Percentiles rank a stretch among this genome's conserved stretches.
phyloP scores from a whole-genome alignment of 1,284 basidiomycete species.

The Ustilago nuda region DNA sequence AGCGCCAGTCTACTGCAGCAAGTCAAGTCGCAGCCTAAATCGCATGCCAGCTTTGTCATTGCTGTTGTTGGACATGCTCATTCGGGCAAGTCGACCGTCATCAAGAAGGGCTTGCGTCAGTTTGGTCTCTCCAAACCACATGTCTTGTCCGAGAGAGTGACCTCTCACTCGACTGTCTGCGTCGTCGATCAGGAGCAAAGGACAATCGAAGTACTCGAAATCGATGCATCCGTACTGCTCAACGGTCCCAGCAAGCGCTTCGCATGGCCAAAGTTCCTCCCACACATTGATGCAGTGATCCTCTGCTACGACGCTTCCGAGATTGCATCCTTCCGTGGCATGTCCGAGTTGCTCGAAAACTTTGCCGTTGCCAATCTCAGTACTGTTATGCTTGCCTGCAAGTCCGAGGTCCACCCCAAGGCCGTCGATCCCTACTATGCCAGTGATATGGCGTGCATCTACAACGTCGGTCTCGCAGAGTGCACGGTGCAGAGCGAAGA shows the following conservation, averaged over 20 bases:
- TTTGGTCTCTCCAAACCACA: constrained; percentile 63
- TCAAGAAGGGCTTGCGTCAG: constrained; percentile 62
- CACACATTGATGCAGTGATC: constrained; percentile 62
- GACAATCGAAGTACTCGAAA: constrained; percentile 65
- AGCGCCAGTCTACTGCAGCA: constrained; percentile 61
- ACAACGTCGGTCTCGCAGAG: constrained; percentile 64
- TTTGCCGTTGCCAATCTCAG: constrained; percentile 56
- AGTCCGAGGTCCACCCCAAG: constrained; percentile 63
- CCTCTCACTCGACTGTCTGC: constrained; percentile 63
- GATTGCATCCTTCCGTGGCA: constrained; percentile 61
- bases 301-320: constrained; percentile 65
- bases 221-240: constrained; percentile 61
- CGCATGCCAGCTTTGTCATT: constrained; percentile 63
- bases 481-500: constrained; percentile 64
- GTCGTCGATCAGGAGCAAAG: constrained; percentile 63
- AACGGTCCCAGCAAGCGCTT: constrained; percentile 60
- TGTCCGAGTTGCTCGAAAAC: constrained; percentile 64
- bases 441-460: constrained; percentile 64
- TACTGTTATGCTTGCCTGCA: constrained; percentile 67
- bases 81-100: constrained; percentile 64
- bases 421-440: constrained; percentile 65
- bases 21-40: constrained; percentile 57
- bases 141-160: constrained; percentile 59
- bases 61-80: constrained; percentile 61
- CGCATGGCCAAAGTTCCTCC: constrained; percentile 63